phyloP scores from a whole-genome alignment of 2,329 filamentous ascomycete species.

The Ascochyta lentis region DNA sequence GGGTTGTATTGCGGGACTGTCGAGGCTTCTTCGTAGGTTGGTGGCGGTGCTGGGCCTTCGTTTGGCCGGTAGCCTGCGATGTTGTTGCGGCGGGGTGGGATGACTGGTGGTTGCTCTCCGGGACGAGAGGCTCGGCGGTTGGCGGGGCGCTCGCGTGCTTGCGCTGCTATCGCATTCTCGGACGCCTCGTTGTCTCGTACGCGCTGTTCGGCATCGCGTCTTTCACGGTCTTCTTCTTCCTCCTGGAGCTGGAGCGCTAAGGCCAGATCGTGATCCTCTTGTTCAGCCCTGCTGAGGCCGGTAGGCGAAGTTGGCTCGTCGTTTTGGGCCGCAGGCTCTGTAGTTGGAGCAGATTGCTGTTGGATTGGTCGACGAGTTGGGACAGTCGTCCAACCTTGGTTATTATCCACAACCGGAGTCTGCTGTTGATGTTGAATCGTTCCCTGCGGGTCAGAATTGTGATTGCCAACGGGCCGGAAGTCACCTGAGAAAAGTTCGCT shows the following conservation, averaged over 20 bases:
- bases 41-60: conserved; percentile 63
- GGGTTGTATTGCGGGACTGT: conserved; percentile 63
- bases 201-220: conserved; percentile 64
- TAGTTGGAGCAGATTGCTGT: conserved; percentile 18
- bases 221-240: conserved; percentile 83
- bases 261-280: conserved; percentile 84
- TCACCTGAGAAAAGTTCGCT: conserved; percentile 90
- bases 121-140: conserved; percentile 37
- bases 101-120: conserved; percentile 51
- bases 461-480: conserved; percentile 80
- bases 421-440: conserved; percentile 39
- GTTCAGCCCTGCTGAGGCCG: conserved; percentile 63
- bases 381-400: conserved; percentile 64
- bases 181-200: conserved; percentile 73
- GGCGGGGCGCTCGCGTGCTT: conserved; percentile 30
- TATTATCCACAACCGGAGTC: conserved; percentile 42
- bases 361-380: conserved; percentile 46
- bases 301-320: conserved; percentile 33
- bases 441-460: conserved; percentile 26
- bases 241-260: conserved; percentile 92
- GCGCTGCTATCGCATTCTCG: conserved; percentile 69
- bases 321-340: conserved; percentile 16
- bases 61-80: conserved; percentile 45
- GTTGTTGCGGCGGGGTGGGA: conserved; percentile 53
- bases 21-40: conserved; percentile 70